A percentile compares a stretch with the other conserved stretches of the same genome.
These are phyloP conservation scores for Choricystis sp. DNA, from an alignment of 139 green algal species.

Conservation along the genomic window DNA sequence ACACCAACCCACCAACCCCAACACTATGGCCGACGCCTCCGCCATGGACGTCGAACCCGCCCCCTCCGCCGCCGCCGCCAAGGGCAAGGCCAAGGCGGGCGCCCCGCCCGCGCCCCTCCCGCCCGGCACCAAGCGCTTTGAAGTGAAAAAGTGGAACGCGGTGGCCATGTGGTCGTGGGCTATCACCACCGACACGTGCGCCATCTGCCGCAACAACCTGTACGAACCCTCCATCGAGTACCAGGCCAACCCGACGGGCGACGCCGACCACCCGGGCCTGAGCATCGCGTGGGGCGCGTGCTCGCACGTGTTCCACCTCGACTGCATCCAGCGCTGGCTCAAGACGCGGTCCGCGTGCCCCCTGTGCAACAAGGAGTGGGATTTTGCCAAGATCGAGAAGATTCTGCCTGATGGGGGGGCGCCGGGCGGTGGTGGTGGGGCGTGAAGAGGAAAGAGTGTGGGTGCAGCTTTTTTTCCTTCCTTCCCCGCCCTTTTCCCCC, in stretches of 20 bases:
- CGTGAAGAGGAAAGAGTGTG: too few relatives aligned
- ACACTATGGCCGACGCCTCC: too few relatives aligned
- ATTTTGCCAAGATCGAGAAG: conserved; percentile 87
- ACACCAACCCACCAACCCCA: too few relatives aligned
- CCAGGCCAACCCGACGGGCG: conserved; percentile 82
- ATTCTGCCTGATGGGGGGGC: conserved; percentile 18
- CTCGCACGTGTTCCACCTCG: conserved; percentile 94
- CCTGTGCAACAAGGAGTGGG: conserved; percentile 86
- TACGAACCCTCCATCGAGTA: conserved; percentile 98
- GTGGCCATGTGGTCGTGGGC: conserved; percentile 96
- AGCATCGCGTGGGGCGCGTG: conserved; percentile 86
- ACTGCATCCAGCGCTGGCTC: conserved; percentile 95
- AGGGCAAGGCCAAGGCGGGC: conserved; percentile 18
- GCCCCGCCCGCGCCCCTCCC: background rate
- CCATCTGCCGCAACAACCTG: conserved; percentile 95
- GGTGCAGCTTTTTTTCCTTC: too few relatives aligned
- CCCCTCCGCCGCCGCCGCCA: conserved; percentile 1
- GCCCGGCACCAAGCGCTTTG: conserved; percentile 60
- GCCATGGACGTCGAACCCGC: conserved; percentile 10
- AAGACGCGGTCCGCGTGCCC: conserved; percentile 87
- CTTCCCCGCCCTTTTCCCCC: too few relatives aligned
- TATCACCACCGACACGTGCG: conserved; percentile 90
- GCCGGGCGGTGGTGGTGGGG: background rate
- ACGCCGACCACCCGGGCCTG: conserved; percentile 76
- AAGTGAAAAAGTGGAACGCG: conserved; percentile 96